These are phyloP conservation scores for Rhododendron vialii DNA, from an alignment of 148 eudicot genomes.

Conservation along the genomic window DNA sequence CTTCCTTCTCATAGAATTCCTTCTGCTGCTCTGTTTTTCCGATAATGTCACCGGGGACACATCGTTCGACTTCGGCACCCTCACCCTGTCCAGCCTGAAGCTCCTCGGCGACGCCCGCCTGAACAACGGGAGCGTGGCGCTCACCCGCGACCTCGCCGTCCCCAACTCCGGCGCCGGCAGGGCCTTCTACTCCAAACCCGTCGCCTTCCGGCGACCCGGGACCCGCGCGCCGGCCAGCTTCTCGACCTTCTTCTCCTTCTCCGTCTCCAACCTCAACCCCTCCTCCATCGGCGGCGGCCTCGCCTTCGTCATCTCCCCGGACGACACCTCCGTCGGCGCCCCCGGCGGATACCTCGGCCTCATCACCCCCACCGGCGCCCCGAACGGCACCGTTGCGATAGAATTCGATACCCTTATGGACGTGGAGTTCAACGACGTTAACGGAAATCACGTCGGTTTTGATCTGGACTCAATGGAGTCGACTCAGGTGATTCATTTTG, in stretches of 20 bases:
- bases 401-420: conserved; percentile 92
- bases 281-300: conserved; percentile 82
- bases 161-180: conserved; percentile 78
- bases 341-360: conserved; percentile 56
- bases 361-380: conserved; percentile 17
- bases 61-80: conserved; percentile 63
- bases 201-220: conserved; percentile 36
- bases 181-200: conserved; percentile 49
- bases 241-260: conserved; percentile 69
- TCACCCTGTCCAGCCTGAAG: conserved; percentile 54
- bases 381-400: conserved; percentile 49
- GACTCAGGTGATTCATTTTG: conserved; percentile 2
- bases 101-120: conserved; percentile 83
- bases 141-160: conserved; percentile 66
- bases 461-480: conserved; percentile 68
- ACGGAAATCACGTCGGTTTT: conserved; percentile 81
- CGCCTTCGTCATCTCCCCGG: conserved; percentile 63
- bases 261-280: conserved; percentile 56
- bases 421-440: conserved; percentile 62
- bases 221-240: conserved; percentile 33
- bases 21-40: conserved; percentile 8
- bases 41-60: conserved; percentile 18
- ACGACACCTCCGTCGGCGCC: conserved; percentile 35
- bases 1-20: background rate
- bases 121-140: conserved; percentile 50